phyloP scores from a whole-genome alignment of 129 eudicot species.

The Lactuca saligna region DNA sequence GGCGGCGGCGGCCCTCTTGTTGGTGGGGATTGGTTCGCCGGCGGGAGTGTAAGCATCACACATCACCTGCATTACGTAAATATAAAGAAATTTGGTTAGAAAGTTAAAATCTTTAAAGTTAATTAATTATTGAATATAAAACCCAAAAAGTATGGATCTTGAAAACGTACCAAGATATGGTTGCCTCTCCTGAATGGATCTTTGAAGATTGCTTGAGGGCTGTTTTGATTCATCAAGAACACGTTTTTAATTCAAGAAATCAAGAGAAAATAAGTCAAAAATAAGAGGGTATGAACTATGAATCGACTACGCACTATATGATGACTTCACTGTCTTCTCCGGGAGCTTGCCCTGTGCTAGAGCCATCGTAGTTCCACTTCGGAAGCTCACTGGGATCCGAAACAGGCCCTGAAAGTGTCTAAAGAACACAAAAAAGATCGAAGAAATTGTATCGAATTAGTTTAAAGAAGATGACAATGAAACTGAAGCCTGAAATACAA shows the following conservation, averaged over 20 bases:
- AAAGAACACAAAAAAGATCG: background rate
- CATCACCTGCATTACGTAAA: conserved; percentile 55
- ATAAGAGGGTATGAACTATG: background rate
- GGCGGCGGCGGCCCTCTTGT: conserved; percentile 75
- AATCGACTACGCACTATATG: conserved; percentile 52
- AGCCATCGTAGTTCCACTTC: conserved; percentile 89
- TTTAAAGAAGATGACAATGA: background rate
- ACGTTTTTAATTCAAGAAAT: background rate
- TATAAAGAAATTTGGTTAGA: background rate
- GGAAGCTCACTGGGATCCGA: conserved; percentile 73
- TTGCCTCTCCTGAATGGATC: conserved; percentile 98
- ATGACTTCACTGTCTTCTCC: conserved; percentile 97
- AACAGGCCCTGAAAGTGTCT: conserved; percentile 77
- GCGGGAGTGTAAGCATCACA: conserved; percentile 96
- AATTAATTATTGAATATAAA: background rate
- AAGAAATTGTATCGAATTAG: background rate
- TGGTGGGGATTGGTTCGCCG: conserved; percentile 92
- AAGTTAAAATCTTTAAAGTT: conserved; percentile 1
- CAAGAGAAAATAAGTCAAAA: background rate
- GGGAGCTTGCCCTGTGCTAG: conserved; percentile 92
- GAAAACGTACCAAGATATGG: conserved; percentile 60
- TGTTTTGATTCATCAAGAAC: conserved; percentile 35
- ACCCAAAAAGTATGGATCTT: background rate
- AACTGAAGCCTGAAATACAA: background rate
- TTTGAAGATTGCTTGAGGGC: conserved; percentile 95